Conservation (phyloP, 148 eudicot genomes). For the Beta vulgaris region DNA sequence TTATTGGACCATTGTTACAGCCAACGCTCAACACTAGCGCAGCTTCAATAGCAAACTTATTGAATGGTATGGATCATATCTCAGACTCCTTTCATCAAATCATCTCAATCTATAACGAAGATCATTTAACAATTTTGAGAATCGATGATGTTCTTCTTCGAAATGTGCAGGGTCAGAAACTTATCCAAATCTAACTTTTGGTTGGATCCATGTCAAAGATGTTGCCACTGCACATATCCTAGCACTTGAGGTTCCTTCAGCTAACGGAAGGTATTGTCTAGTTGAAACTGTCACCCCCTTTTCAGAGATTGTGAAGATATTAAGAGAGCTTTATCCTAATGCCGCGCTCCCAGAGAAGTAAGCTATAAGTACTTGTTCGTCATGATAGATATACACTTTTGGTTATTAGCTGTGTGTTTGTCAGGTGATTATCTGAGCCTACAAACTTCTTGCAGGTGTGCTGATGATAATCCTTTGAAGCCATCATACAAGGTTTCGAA, state of each 20-base stretch:
- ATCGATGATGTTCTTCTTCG: background rate
- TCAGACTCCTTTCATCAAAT: background rate
- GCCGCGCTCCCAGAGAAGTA: slow-evolving; percentile 55
- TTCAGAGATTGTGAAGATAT: slow-evolving; percentile 42
- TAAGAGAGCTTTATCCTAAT: slow-evolving; percentile 50
- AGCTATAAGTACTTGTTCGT: too few relatives aligned
- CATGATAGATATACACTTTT: too few relatives aligned
- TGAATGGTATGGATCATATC: slow-evolving; percentile 28
- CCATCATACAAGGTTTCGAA: slow-evolving; percentile 37
- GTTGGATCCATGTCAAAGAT: slow-evolving; percentile 58
- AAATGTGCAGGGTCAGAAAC: slow-evolving; percentile 39
- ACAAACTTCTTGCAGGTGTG: slow-evolving; percentile 42
- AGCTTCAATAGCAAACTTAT: slow-evolving; percentile 28
- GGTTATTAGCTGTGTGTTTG: background rate
- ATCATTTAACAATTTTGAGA: too few relatives aligned
- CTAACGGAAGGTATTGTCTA: slow-evolving; percentile 46
- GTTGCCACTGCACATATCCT: slow-evolving; percentile 53
- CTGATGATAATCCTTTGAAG: slow-evolving; percentile 44
- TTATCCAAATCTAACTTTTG: slow-evolving; percentile 34
- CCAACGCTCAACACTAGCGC: slow-evolving; percentile 47
- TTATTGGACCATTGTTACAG: slow-evolving; percentile 51
- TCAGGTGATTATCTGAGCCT: background rate
- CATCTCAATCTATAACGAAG: background rate
- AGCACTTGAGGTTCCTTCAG: slow-evolving; percentile 51
- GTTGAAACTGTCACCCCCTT: slow-evolving; percentile 42